These are phyloP conservation scores for Mycena filopes DNA, from an alignment of 768 basidiomycete species.

Conservation along the genomic window DNA sequence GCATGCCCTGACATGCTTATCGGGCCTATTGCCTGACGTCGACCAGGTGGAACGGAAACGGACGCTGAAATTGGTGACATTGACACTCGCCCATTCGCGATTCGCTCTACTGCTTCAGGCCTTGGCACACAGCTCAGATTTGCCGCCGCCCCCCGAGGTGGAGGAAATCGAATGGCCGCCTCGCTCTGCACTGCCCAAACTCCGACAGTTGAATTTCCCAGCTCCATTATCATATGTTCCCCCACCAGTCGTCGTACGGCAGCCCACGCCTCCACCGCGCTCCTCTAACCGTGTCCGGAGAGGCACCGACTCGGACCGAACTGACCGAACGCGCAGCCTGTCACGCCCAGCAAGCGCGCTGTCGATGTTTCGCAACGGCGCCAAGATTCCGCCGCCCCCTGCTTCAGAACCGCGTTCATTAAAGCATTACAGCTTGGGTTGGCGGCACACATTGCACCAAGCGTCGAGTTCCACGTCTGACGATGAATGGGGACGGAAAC, in stretches of 20 bases:
- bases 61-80: conserved; percentile 52
- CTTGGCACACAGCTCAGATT: conserved; percentile 69
- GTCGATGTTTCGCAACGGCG: conserved; percentile 52
- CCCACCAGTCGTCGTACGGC: conserved; percentile 25
- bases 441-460: conserved; percentile 52
- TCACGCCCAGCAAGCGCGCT: conserved; percentile 39
- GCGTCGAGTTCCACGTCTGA: conserved; percentile 45
- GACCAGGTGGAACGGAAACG: conserved; percentile 43
- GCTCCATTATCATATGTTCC: conserved; percentile 69
- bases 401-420: conserved; percentile 57
- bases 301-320: conserved; percentile 3
- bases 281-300: conserved; percentile 29
- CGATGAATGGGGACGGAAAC: conserved; percentile 46
- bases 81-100: conserved; percentile 75
- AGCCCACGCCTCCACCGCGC: conserved; percentile 20
- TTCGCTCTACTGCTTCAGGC: conserved; percentile 81
- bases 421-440: conserved; percentile 57
- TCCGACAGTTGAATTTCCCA: conserved; percentile 77
- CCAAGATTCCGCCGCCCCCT: conserved; percentile 54
- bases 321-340: conserved; percentile 32
- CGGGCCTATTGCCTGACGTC: conserved; percentile 45
- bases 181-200: conserved; percentile 41
- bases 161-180: conserved; percentile 50
- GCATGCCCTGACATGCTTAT: conserved; percentile 68
- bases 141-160: conserved; percentile 57